These are phyloP conservation scores for Hippophae tibetana DNA, from an alignment of 306 rosid species.

Conservation along the genomic window DNA sequence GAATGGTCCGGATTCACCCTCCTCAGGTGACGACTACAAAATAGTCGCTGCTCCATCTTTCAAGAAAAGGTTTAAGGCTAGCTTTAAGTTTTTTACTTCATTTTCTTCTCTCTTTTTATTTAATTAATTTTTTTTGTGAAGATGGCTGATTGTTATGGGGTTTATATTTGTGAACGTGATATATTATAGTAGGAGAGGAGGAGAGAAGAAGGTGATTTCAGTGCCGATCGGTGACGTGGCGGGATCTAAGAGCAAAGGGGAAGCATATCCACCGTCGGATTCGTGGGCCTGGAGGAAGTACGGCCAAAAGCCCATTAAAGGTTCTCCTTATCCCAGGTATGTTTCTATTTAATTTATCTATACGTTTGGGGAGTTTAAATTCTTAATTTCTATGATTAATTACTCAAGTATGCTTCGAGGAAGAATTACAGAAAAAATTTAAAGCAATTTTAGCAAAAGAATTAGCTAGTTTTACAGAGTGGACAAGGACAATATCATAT, in stretches of 20 bases:
- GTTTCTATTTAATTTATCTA: neutral
- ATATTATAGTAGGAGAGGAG: slow-evolving; percentile 43
- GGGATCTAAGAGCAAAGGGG: slow-evolving; percentile 77
- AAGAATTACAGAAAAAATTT: no score
- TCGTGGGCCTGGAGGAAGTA: slow-evolving; percentile 98
- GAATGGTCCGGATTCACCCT: slow-evolving; percentile 51
- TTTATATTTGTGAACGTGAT: neutral
- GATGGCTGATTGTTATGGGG: slow-evolving; percentile 19
- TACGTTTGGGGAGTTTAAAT: neutral
- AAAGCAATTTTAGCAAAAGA: no score
- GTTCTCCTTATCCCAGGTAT: slow-evolving; percentile 90
- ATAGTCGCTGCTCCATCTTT: slow-evolving; percentile 38
- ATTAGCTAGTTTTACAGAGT: no score
- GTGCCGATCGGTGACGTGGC: slow-evolving; percentile 92
- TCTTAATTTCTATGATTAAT: neutral
- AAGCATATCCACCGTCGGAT: slow-evolving; percentile 79
- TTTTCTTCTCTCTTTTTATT: neutral
- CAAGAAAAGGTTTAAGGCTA: slow-evolving; percentile 46
- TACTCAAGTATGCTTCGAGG: neutral
- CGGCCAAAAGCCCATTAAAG: slow-evolving; percentile 95
- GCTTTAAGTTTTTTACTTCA: neutral
- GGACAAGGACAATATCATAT: no score
- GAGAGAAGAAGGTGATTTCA: slow-evolving; percentile 61
- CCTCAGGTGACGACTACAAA: slow-evolving; percentile 54
- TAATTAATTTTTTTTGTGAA: slow-evolving; percentile 7